phyloP scores from a whole-genome alignment of 805 yeast genomes.

The Wickerhamiella shivajii region DNA sequence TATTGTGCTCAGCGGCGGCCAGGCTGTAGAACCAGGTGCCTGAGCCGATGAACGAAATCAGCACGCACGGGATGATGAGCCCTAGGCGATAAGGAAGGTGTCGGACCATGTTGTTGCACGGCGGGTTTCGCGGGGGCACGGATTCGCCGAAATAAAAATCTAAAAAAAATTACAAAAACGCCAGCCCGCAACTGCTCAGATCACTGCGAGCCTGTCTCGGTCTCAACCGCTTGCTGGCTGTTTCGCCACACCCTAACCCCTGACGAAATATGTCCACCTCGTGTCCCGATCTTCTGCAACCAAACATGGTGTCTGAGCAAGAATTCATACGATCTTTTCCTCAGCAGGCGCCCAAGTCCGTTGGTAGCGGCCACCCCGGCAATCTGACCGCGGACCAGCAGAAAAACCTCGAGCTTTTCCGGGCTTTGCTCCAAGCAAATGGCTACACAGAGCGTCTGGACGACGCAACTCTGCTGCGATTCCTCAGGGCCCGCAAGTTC shows the following conservation, averaged over 20 bases:
- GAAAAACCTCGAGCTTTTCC: constrained; percentile 41
- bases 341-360: constrained; percentile 46
- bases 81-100: constrained; percentile 9
- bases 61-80: constrained; percentile 7
- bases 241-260: no score
- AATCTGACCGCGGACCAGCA: constrained; percentile 57
- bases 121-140: no score
- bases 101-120: no score
- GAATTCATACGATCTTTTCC: no score
- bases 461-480: constrained; percentile 69
- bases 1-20: not conserved
- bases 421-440: constrained; percentile 38
- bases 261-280: no score
- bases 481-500: constrained; percentile 90
- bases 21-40: constrained; percentile 4
- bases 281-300: no score
- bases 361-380: constrained; percentile 70
- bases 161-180: no score
- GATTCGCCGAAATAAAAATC: no score
- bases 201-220: no score
- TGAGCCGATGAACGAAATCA: constrained; percentile 3
- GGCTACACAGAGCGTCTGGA: constrained; percentile 74
- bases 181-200: no score
- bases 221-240: no score
- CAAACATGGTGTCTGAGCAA: no score